Evolutionary conservation across 495 filamentous ascomycete genomes (phyloP), one percentile per base, ranked within the genome.

Genomic region (Lasiosphaeriaceae sp.): DNA sequence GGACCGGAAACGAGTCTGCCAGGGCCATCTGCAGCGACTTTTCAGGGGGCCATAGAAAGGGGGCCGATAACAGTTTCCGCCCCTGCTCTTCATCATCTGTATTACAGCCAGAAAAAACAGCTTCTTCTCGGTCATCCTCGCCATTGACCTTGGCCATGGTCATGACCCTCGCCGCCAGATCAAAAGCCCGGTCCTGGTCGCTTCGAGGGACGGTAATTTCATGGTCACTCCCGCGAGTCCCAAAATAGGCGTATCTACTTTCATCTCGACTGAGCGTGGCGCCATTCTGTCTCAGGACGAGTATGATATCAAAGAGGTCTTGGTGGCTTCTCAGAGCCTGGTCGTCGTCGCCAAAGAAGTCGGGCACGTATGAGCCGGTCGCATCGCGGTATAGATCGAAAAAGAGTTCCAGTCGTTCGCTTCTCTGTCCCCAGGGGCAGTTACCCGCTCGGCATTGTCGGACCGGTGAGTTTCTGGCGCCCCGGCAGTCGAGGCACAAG

Each of bases 311-410:
- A 51, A 64, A 57, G 20, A 73, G 53, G 23, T 73, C 69, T 26
- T 66, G 55, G 52, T 72, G 70, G 0, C 29, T 49, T 5, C 41
- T 55, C 12, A 73, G 49, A 17, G 61, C 66, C 41, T 66, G 50
- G 20, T 50, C n/a, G 5, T 66, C 26, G 3, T 51, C 51, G 29
- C 46, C 52, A 24, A 59, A 59, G 17, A 56, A 59, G 39, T 63
- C 65, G 24, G 62, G 55, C 24, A 70, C 64, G 50, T 74, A 74
- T 0, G 65, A 54, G 9, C 50, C 11, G 9, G 63, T 69, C 12
- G 63, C 2, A 3, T 57, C 48, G 31, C 58, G 65, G 46, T 74
- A 74, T 21, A 60, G 65, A n/a, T 73, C 60, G 45, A 72, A 70
- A 41, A 68, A 74, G 16, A 54, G 57, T 21, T 48, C 47, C 11